Percentiles rank a stretch among this genome's conserved stretches.
phyloP scores from a whole-genome alignment of 2,329 filamentous ascomycete species.

The Xylariales sp. region DNA sequence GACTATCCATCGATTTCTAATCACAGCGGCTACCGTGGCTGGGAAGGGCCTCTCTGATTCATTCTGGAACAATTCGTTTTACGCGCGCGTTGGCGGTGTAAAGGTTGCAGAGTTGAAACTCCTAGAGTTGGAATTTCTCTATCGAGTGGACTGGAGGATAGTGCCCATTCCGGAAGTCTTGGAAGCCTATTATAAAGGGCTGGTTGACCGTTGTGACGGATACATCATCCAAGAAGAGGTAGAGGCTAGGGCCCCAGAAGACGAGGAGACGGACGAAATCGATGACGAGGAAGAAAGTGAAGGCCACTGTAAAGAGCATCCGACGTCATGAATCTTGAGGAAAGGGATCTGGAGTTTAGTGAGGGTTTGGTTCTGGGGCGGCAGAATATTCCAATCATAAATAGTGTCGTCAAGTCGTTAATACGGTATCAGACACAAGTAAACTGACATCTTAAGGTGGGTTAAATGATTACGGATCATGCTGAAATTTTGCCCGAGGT shows the following conservation, averaged over 20 bases:
- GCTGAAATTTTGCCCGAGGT: not conserved
- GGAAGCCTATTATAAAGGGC: slow-evolving; percentile 89
- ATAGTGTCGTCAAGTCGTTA: slow-evolving; percentile 1
- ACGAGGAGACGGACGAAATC: slow-evolving; percentile 49
- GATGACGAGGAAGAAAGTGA: slow-evolving; percentile 41
- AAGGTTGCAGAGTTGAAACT: slow-evolving; percentile 89
- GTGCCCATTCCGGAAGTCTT: slow-evolving; percentile 94
- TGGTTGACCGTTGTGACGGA: slow-evolving; percentile 75
- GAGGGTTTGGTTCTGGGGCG: slow-evolving; percentile 18
- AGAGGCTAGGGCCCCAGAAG: slow-evolving; percentile 43
- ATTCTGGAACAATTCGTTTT: slow-evolving; percentile 98
- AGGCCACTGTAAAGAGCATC: slow-evolving; percentile 24
- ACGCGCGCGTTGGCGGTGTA: slow-evolving; percentile 92
- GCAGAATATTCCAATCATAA: slow-evolving; percentile 20
- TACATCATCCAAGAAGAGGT: slow-evolving; percentile 63
- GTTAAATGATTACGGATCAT: slow-evolving; percentile 2
- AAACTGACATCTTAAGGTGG: not conserved
- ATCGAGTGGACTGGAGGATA: slow-evolving; percentile 94
- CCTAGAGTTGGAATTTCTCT: slow-evolving; percentile 92
- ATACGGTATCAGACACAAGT: slow-evolving; percentile 8
- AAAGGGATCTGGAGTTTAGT: slow-evolving; percentile 32
- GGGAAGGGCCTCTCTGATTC: slow-evolving; percentile 96
- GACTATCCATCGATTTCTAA: slow-evolving; percentile 96
- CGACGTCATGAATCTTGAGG: slow-evolving; percentile 22
- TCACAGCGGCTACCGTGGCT: slow-evolving; percentile 93